A percentile compares a stretch with the other conserved stretches of the same genome.
Conservation (phyloP, 768 basidiomycete genomes). For the Termitomyces sp. region DNA sequence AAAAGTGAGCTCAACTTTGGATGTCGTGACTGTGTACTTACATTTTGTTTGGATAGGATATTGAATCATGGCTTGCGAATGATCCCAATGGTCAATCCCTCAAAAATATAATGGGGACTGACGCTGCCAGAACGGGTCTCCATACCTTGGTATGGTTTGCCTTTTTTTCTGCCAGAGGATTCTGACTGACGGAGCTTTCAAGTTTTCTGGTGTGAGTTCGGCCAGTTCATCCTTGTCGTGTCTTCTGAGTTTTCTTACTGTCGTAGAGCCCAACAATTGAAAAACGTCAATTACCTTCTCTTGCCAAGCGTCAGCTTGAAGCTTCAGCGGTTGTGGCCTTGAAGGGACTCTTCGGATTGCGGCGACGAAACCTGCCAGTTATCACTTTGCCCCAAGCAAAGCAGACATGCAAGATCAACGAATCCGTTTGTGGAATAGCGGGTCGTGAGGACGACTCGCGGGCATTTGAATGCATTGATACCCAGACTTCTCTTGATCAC, state of each 20-base stretch:
- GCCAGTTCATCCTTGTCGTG: not conserved
- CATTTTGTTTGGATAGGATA: not conserved
- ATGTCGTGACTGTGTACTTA: not conserved
- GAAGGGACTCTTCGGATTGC: not conserved
- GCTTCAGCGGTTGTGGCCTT: not conserved
- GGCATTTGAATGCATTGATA: constrained; percentile 16
- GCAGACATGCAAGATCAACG: constrained; percentile 10
- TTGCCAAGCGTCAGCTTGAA: not conserved
- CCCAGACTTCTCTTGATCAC: not conserved
- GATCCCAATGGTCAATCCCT: not conserved
- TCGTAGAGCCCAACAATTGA: not conserved
- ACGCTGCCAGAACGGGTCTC: not conserved
- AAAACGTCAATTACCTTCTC: not conserved
- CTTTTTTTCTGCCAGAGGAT: not conserved
- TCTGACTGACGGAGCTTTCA: not conserved
- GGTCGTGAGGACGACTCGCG: constrained; percentile 5
- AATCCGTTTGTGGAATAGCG: constrained; percentile 15
- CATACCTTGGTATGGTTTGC: not conserved
- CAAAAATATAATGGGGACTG: not conserved
- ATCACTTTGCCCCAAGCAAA: constrained; percentile 14
- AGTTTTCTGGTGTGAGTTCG: not conserved
- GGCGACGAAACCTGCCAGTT: constrained; percentile 8
- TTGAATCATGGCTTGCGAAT: not conserved
- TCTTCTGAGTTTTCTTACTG: not conserved
- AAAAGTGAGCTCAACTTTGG: not conserved